A percentile compares a stretch with the other conserved stretches of the same genome.
phyloP scores from a whole-genome alignment of 768 basidiomycete species.

The Mrakia hoshinonis region DNA sequence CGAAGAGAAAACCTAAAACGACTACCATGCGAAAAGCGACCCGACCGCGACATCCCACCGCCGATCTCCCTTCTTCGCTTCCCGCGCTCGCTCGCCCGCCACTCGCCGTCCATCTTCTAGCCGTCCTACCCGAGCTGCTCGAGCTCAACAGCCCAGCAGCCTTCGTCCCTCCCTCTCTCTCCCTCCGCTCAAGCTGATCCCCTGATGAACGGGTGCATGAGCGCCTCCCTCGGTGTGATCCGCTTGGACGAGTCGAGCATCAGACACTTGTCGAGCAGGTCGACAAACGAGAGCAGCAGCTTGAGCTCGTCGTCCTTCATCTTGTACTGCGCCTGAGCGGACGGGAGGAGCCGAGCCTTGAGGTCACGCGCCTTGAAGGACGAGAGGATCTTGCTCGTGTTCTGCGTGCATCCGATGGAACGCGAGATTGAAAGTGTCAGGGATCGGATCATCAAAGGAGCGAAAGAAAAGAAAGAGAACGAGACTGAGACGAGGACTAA shows the following conservation, averaged over 20 bases:
- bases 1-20: no score
- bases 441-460: background rate
- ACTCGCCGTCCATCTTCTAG: no score
- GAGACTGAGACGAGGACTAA: conserved; percentile 47
- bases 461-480: background rate
- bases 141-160: background rate
- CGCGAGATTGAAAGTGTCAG: background rate
- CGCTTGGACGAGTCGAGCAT: conserved; percentile 75
- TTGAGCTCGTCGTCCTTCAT: conserved; percentile 83
- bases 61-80: no score
- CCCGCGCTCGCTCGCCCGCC: no score
- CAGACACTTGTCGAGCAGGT: conserved; percentile 84
- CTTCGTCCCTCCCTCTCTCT: background rate
- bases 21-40: no score
- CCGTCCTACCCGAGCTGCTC: no score
- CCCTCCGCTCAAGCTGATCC: background rate
- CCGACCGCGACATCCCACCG: no score
- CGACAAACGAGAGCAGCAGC: conserved; percentile 67
- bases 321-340: conserved; percentile 55
- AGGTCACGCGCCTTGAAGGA: conserved; percentile 79
- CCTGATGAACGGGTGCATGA: conserved; percentile 74
- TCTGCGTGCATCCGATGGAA: conserved; percentile 46
- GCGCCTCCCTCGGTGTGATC: conserved; percentile 80
- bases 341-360: conserved; percentile 69
- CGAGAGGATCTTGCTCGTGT: conserved; percentile 64